Base-by-base conservation (phyloP, 2,329 filamentous ascomycete species). In the Botrytis hyacinthi region DNA sequence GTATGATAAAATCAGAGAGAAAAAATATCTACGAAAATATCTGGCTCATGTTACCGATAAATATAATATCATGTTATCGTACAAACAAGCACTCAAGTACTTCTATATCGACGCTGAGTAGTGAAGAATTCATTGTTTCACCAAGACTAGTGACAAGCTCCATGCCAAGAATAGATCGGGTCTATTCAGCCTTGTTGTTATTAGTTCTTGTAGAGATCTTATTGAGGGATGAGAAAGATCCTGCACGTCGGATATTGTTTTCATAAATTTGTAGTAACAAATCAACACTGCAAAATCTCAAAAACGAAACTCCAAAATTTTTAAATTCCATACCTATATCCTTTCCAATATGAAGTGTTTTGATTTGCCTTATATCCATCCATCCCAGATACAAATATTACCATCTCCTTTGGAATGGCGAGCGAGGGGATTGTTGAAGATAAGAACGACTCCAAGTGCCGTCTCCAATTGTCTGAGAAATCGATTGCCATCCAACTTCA, bases 51-150 rank as follows among this genome's bases (percentile, higher is more conserved):
- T 32, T 10, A 32, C 29, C 3, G 0, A 20, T 8, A 59, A 32
- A 0, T 59, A 59, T 16, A 51, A 12, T 3, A 2, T 16, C 2
- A n/a, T 51, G 0, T 7, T 4, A 51, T 0, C 12, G 0, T 9
- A 7, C 12, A 51, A n/a, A 51, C 26, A 14, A 51, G 12, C 12
- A n/a, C 26, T n/a, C 48, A 26, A 20, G 6, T 32, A 4, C 20
- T 59, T 59, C 16, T 4, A 32, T 20, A 32, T 9, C 54, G 4
- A 59, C 8, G 20, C n/a, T 7, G 10, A 32, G 16, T 20, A 32
- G 1, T 20, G 8, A 32, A 20, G 14, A 59, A 2, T 32, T 32
- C 6, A 20, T 20, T 8, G 29, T 32, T 59, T 59, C 18, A 59
- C 18, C 29, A 59, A 57, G 54, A 20, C n/a, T 32, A 57, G 5